A percentile compares a stretch with the other conserved stretches of the same genome.
phyloP scores from a whole-genome alignment of 306 rosid genomes.

The Vigna unguiculata region DNA sequence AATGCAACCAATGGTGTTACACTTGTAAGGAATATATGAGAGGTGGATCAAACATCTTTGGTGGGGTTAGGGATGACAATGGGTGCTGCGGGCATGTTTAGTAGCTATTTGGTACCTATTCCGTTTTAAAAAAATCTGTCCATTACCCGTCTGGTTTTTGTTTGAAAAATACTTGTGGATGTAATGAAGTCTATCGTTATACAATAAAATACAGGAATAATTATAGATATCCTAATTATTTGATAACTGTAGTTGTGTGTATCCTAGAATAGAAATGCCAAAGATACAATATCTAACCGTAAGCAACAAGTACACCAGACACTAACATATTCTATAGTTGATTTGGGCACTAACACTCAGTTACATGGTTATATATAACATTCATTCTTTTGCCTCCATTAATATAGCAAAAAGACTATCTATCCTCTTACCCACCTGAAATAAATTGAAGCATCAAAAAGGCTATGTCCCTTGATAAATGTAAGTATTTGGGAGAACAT shows the following conservation, averaged over 20 bases:
- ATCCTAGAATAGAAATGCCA: neutral
- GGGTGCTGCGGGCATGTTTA: no score
- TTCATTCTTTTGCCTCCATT: slow-evolving; percentile 22
- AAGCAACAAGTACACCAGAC: neutral
- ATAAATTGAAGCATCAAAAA: slow-evolving; percentile 13
- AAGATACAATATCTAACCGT: neutral
- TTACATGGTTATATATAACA: neutral
- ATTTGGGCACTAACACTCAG: neutral
- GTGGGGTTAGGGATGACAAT: neutral
- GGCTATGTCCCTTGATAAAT: no score
- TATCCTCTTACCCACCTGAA: slow-evolving; percentile 28
- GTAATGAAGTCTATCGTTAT: neutral
- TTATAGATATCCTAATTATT: neutral
- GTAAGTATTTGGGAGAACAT: neutral
- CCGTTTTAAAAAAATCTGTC: no score
- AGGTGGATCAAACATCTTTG: neutral
- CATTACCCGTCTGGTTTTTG: no score
- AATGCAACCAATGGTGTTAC: neutral
- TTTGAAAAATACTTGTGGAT: neutral
- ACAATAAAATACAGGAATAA: neutral
- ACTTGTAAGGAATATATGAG: neutral
- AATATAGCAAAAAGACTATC: slow-evolving; percentile 22
- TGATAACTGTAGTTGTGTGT: neutral
- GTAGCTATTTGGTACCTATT: no score
- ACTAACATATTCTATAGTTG: neutral